Evolutionary conservation across 2,329 filamentous ascomycete genomes (phyloP).

Genomic region (Fusarium anthophilum): DNA sequence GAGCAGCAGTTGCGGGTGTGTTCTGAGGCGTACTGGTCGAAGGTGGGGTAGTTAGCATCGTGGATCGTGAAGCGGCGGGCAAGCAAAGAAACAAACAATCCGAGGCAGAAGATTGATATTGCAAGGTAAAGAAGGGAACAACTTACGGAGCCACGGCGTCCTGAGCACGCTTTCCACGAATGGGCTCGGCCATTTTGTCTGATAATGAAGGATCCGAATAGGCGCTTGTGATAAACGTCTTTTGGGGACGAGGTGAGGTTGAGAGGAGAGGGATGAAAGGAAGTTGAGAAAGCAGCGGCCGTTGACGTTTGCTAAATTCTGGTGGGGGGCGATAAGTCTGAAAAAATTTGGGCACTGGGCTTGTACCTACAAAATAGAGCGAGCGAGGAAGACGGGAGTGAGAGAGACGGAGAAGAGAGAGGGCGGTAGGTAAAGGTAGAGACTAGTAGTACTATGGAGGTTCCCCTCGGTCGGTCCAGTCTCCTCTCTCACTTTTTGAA

Average conservation of each 20-base stretch:
- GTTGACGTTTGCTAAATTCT: conserved; percentile 53
- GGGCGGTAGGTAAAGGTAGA: background rate
- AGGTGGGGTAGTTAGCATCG: conserved; percentile 53
- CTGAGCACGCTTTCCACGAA: conserved; percentile 70
- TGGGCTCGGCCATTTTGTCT: conserved; percentile 68
- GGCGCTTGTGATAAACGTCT: conserved; percentile 45
- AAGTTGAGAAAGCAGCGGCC: conserved; percentile 48
- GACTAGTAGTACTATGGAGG: background rate
- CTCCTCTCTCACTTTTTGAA: conserved; percentile 24
- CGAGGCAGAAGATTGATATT: conserved; percentile 18
- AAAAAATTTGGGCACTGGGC: conserved; percentile 49
- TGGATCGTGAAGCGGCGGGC: conserved; percentile 32
- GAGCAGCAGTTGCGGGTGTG: conserved; percentile 93
- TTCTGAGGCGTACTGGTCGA: conserved; percentile 94
- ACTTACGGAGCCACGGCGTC: conserved; percentile 68
- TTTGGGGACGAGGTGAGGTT: conserved; percentile 42
- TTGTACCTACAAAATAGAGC: conserved; percentile 31
- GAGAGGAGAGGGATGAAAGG: conserved; percentile 46
- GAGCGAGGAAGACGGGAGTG: background rate
- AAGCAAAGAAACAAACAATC: conserved; percentile 32
- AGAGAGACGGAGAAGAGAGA: background rate
- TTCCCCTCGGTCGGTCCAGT: conserved; percentile 2
- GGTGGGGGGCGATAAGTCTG: conserved; percentile 51
- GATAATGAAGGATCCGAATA: conserved; percentile 41
- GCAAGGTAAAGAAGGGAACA: conserved; percentile 17